A percentile compares a stretch with the other conserved stretches of the same genome.
Conservation (phyloP, 164 flowering plant species). For the Euptelea pleiosperma region DNA sequence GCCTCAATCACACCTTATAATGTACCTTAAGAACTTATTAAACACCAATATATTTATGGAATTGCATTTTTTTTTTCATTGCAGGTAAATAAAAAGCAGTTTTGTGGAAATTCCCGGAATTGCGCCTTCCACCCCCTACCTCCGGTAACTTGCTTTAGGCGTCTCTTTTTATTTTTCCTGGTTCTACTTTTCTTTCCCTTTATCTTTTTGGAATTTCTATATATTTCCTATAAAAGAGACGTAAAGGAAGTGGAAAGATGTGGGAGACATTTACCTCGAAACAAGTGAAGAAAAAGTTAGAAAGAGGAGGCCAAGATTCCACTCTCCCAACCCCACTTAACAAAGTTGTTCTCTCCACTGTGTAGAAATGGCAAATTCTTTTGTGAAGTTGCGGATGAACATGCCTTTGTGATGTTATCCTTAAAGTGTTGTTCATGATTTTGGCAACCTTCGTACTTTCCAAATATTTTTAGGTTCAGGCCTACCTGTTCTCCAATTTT, state of each 20-base stretch:
- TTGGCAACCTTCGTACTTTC: too few species aligned
- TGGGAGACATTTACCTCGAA: slow-evolving; percentile 16
- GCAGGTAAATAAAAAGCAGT: slow-evolving; percentile 28
- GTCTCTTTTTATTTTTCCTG: background rate
- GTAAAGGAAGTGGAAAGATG: slow-evolving; percentile 14
- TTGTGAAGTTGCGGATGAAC: slow-evolving; percentile 17
- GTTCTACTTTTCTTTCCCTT: background rate
- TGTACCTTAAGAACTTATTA: background rate
- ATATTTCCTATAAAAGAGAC: background rate
- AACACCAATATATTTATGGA: background rate
- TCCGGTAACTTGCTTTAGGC: slow-evolving; percentile 14
- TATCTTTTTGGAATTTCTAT: background rate
- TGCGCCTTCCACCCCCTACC: background rate
- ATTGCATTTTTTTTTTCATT: background rate
- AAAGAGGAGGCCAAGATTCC: slow-evolving; percentile 22
- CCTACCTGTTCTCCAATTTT: background rate
- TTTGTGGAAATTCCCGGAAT: background rate
- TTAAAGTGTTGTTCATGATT: too few species aligned
- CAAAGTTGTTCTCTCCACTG: slow-evolving; percentile 12
- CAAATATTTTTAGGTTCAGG: background rate
- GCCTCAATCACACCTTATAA: background rate
- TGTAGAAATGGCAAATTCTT: slow-evolving; percentile 21
- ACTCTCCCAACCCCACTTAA: slow-evolving; percentile 16
- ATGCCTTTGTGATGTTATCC: background rate
- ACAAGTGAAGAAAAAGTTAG: slow-evolving; percentile 6